Base-by-base conservation (phyloP, 257 asterid species). In the Scutellaria barbata region DNA sequence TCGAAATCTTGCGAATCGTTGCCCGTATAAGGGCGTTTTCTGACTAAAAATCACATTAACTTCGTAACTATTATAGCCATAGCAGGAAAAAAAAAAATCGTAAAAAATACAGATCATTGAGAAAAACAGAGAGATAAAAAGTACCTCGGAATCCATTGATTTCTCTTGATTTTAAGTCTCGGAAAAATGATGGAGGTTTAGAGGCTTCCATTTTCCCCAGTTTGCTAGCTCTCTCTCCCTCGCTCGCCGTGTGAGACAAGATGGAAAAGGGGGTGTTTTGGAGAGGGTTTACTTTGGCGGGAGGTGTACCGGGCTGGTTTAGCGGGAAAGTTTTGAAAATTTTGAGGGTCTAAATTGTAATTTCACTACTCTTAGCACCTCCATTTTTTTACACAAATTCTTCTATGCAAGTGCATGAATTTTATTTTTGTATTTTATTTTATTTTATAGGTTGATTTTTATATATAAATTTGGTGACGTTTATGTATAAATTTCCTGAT, bases 71-170 rank as follows among this genome's bases (percentile, higher is more conserved):
- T 14, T 53, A 10, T 4, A 6, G 18, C 46, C 17, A 6, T 22
- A 33, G 8, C 8, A 14, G 10, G 18, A 9, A 22, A 66, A 63
- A 22, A 66, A 63, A 61, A 18, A 22, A 48, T 10, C 11, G 8
- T 1, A 41, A 16, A 5, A 30, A 30, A 2, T 12, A 50, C n/a
- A 13, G 16, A 63, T 10, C 52, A 40, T 4, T 3, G 0, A 9
- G 20, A n/a, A 20, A 48, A 43, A 6, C 0, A 18, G 17, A 7
- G 8, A 3, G 46, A 30, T 6, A 5, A 10, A 74, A 6, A 3
- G 10, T 72, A 92, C 98, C 97, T 87, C 95, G 77, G 80, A 83
- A 93, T 8, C 97, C 97, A 71, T 85, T 83, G 75, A 93, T 77
- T 78, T 93, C 98, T 74, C 98, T 86, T 45, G 85, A 81, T 71